Percentiles rank a stretch among this genome's conserved stretches.
phyloP scores from a whole-genome alignment of 495 filamentous ascomycete genomes.

The Xeromyces bisporus region DNA sequence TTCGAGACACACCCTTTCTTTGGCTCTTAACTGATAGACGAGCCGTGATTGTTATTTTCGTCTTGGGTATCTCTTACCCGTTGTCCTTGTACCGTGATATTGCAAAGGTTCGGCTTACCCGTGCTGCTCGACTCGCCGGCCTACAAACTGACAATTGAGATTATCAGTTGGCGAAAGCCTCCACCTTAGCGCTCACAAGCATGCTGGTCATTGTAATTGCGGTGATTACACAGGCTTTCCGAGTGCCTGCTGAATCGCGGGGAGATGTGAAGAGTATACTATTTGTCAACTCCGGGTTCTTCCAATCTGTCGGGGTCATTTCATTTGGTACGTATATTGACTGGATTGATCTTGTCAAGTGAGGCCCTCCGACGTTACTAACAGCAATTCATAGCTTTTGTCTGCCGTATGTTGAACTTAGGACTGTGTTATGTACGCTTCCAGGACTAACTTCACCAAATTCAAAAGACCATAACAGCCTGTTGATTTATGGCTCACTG shows the following conservation, averaged over 20 bases:
- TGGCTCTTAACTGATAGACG: conserved; percentile 66
- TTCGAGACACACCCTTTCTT: conserved; percentile 56
- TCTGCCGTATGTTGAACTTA: conserved; percentile 46
- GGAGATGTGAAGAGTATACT: conserved; percentile 52
- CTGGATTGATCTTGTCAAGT: neutral
- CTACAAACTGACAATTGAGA: conserved; percentile 8
- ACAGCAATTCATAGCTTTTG: conserved; percentile 47
- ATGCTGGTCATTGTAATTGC: conserved; percentile 82
- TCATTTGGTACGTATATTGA: conserved; percentile 59
- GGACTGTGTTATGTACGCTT: neutral
- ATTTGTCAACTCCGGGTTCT: conserved; percentile 66
- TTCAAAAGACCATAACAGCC: conserved; percentile 68
- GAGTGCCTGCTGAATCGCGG: conserved; percentile 48
- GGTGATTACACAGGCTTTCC: conserved; percentile 69
- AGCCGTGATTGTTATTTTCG: conserved; percentile 72
- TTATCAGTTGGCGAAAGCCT: conserved; percentile 93
- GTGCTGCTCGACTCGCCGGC: neutral
- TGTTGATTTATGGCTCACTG: conserved; percentile 92
- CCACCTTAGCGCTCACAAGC: conserved; percentile 73
- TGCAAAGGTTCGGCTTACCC: conserved; percentile 51
- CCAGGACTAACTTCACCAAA: conserved; percentile 7
- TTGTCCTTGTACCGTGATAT: conserved; percentile 90
- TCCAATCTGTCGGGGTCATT: conserved; percentile 92
- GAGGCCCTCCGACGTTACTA: too few relatives aligned
- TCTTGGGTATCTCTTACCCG: conserved; percentile 75